phyloP scores from a whole-genome alignment of 2,329 filamentous ascomycete genomes.

The Paramyrothecium roridum region DNA sequence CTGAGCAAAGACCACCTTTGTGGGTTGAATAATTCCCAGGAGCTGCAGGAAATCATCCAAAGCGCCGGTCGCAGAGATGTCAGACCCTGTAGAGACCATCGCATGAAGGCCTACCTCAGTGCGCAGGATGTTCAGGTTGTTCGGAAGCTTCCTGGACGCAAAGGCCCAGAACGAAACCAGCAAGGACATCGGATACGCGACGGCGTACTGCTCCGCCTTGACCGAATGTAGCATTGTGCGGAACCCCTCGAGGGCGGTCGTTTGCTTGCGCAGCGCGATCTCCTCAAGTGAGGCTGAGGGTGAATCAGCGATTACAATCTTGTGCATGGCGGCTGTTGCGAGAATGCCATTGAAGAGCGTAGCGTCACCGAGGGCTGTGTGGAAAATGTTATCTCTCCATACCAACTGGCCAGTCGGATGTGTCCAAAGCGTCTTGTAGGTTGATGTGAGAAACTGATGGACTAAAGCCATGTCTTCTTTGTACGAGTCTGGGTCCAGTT shows the following conservation, averaged over 20 bases:
- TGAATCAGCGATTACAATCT: conserved; percentile 1
- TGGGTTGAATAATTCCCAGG: neutral
- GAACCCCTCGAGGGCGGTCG: conserved; percentile 6
- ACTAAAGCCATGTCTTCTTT: conserved; percentile 9
- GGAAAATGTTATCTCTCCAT: conserved; percentile 14
- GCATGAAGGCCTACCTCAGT: neutral
- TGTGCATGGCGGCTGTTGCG: conserved; percentile 11
- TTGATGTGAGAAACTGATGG: conserved; percentile 10
- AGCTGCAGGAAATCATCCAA: neutral
- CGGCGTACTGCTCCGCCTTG: conserved; percentile 1
- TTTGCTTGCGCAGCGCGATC: conserved; percentile 7
- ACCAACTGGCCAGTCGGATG: conserved; percentile 7
- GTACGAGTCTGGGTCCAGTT: neutral
- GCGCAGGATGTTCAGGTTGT: conserved; percentile 7
- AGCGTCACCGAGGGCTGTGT: conserved; percentile 6
- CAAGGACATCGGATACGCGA: conserved; percentile 7
- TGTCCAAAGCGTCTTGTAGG: conserved; percentile 9
- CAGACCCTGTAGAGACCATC: neutral
- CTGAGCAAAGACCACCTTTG: neutral
- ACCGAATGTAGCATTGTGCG: conserved; percentile 4
- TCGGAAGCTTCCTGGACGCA: conserved; percentile 8
- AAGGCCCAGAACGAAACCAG: conserved; percentile 13
- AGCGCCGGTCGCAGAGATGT: neutral
- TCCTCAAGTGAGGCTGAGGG: neutral
- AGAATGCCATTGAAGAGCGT: conserved; percentile 10